These are phyloP conservation scores for Phyllosticta citribraziliensis DNA, from an alignment of 2,329 filamentous ascomycete species.

Conservation along the genomic window DNA sequence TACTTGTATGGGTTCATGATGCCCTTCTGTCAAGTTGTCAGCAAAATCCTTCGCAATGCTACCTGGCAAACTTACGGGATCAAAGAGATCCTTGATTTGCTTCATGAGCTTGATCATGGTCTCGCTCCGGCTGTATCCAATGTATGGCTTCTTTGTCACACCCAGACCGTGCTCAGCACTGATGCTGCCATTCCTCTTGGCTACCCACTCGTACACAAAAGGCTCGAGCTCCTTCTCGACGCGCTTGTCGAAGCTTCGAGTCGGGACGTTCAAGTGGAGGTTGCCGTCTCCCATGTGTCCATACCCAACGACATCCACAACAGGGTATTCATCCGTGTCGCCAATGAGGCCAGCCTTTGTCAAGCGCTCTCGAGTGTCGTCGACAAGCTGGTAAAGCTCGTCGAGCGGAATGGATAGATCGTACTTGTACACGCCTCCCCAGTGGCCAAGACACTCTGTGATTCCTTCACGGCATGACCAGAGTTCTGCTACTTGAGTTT, in stretches of 20 bases:
- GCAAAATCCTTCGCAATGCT: neutral
- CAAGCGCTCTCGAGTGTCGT: constrained; percentile 68
- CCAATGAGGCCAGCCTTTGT: constrained; percentile 61
- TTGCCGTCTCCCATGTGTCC: constrained; percentile 98
- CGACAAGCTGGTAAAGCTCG: constrained; percentile 81
- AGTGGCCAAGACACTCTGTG: constrained; percentile 77
- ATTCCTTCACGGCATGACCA: constrained; percentile 95
- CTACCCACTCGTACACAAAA: constrained; percentile 96
- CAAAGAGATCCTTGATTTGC: constrained; percentile 87
- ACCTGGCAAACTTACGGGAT: constrained; percentile 58
- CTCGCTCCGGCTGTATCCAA: constrained; percentile 83
- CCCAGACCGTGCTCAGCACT: constrained; percentile 94
- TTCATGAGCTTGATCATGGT: constrained; percentile 88
- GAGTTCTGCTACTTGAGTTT: constrained; percentile 74
- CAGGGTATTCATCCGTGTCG: constrained; percentile 65
- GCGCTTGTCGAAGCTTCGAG: constrained; percentile 71
- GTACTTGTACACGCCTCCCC: constrained; percentile 96
- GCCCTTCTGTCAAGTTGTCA: constrained; percentile 56
- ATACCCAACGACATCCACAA: constrained; percentile 86
- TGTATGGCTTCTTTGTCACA: constrained; percentile 89
- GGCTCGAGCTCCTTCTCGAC: constrained; percentile 87
- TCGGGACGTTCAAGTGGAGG: constrained; percentile 82
- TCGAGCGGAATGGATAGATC: constrained; percentile 87
- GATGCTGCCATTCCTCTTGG: constrained; percentile 79
- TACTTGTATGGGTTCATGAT: constrained; percentile 99